Conservation (phyloP, 352 stramenopile genomes). For the Pythium insidiosum region DNA sequence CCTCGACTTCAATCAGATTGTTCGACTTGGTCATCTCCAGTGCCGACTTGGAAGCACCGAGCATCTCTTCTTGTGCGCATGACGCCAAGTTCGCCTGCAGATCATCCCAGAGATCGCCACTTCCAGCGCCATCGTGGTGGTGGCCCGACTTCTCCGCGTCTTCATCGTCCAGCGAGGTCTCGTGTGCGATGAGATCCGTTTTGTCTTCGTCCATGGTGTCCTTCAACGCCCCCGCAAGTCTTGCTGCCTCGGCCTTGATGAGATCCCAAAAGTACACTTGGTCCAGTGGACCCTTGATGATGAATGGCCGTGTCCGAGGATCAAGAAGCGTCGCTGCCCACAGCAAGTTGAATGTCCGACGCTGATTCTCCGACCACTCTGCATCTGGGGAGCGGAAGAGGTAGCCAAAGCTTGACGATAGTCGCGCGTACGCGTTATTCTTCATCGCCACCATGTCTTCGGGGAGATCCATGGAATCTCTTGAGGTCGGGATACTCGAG, state of each 20-base stretch:
- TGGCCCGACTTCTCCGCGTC: constrained; percentile 3
- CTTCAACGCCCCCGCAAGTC: constrained; percentile 40
- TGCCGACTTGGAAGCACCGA: constrained; percentile 55
- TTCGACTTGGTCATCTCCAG: constrained; percentile 61
- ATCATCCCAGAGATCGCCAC: constrained; percentile 65
- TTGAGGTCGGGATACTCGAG: background rate
- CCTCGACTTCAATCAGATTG: constrained; percentile 72
- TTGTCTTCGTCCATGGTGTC: constrained; percentile 35
- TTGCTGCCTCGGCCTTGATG: constrained; percentile 47
- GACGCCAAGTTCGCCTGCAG: constrained; percentile 63
- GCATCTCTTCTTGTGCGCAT: constrained; percentile 66
- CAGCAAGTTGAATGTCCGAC: constrained; percentile 50
- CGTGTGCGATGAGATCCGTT: constrained; percentile 27
- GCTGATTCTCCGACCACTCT: constrained; percentile 32
- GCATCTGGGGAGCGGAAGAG: constrained; percentile 36
- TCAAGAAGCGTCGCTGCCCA: constrained; percentile 69
- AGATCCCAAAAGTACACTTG: constrained; percentile 62
- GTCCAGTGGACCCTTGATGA: constrained; percentile 58
- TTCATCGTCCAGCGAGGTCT: constrained; percentile 31
- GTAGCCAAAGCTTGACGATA: constrained; percentile 48
- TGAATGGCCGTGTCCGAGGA: constrained; percentile 62
- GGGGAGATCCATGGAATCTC: too few species aligned
- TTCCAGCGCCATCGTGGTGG: constrained; percentile 14
- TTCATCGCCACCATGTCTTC: constrained; percentile 63
- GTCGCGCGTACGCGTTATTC: constrained; percentile 39